These are phyloP conservation scores for Dendrobium huoshanense DNA, from an alignment of 106 monocot genomes.

Conservation along the genomic window DNA sequence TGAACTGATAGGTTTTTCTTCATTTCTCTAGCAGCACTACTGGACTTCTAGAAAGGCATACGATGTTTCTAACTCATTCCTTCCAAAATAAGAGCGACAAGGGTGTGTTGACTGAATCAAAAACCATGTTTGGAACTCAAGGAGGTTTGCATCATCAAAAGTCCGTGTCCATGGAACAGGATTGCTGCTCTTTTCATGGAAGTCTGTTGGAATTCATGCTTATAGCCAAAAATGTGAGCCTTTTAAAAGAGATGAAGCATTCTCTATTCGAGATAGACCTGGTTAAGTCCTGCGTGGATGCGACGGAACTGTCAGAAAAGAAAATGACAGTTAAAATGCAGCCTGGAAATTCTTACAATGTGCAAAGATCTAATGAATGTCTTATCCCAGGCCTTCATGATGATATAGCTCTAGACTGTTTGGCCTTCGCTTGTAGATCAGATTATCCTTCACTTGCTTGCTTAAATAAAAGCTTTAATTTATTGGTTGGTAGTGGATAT, in stretches of 20 bases:
- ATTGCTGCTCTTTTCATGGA: conserved; percentile 32
- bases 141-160: conserved; percentile 26
- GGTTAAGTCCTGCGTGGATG: conserved; percentile 15
- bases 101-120: conserved; percentile 12
- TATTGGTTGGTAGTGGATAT: conserved; percentile 57
- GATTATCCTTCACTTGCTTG: conserved; percentile 69
- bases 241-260: conserved; percentile 19
- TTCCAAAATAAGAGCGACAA: conserved; percentile 14
- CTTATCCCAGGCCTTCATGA: conserved; percentile 60
- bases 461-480: conserved; percentile 46
- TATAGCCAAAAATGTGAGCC: conserved; percentile 28
- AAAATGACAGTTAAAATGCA: conserved; percentile 15
- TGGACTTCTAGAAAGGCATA: neutral
- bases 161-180: conserved; percentile 22
- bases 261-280: conserved; percentile 16
- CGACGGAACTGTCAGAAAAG: conserved; percentile 7
- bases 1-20: conserved; percentile 5
- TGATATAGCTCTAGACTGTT: conserved; percentile 58
- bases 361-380: conserved; percentile 37
- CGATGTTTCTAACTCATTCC: conserved; percentile 12
- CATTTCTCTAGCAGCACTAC: neutral
- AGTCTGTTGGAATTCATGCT: conserved; percentile 37
- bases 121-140: conserved; percentile 30
- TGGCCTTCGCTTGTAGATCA: conserved; percentile 56
- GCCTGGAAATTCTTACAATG: conserved; percentile 16